These are phyloP conservation scores for Rubia yunnanensis DNA, from an alignment of 257 asterid genomes.

Conservation along the genomic window DNA sequence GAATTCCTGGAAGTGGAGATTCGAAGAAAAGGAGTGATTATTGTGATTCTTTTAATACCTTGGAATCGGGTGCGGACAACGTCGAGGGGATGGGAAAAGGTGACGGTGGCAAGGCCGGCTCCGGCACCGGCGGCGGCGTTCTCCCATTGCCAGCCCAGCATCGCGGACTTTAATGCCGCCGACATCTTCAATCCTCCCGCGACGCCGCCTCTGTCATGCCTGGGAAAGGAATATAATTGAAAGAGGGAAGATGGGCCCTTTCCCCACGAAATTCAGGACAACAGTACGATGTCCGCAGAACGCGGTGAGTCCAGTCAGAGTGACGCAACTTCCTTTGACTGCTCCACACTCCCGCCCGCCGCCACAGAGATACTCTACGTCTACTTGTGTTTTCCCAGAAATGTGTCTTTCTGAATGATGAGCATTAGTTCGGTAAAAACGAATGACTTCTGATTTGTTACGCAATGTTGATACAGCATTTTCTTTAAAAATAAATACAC, in stretches of 20 bases:
- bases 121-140: constrained; percentile 90
- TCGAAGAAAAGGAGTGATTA: neutral
- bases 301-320: neutral
- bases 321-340: neutral
- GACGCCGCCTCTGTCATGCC: constrained; percentile 1
- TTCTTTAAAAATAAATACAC: too few relatives aligned
- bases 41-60: constrained; percentile 30
- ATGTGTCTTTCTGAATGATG: too few relatives aligned
- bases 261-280: constrained; percentile 5
- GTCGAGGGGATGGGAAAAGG: constrained; percentile 87
- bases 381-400: neutral
- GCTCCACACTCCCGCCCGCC: neutral
- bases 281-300: neutral
- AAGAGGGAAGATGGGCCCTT: neutral
- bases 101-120: constrained; percentile 81
- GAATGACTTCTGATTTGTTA: too few relatives aligned
- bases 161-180: constrained; percentile 38
- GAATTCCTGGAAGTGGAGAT: neutral
- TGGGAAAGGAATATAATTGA: too few relatives aligned
- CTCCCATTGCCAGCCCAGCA: constrained; percentile 80
- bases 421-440: too few relatives aligned
- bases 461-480: too few relatives aligned
- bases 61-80: constrained; percentile 95
- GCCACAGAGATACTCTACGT: neutral
- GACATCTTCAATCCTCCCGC: neutral